Evolutionary conservation across 352 stramenopile genomes (phyloP).

Genomic region (Phytophthora aleatoria): DNA sequence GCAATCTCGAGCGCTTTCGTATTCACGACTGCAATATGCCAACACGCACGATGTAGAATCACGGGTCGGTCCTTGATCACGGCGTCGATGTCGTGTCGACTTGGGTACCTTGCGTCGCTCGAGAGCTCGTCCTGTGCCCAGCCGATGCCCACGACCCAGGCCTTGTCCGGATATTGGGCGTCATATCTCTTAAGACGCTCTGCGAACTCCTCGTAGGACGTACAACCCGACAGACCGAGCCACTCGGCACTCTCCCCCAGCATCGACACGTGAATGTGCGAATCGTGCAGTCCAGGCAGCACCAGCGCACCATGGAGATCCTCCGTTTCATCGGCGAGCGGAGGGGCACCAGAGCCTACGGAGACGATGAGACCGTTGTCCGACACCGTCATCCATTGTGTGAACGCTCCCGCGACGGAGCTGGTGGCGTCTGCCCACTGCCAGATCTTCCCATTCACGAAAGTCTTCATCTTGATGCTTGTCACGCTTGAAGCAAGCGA

Average conservation of each 20-base stretch:
- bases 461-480: slow-evolving; percentile 39
- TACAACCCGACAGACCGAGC: slow-evolving; percentile 77
- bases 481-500: not conserved
- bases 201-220: slow-evolving; percentile 76
- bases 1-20: slow-evolving; percentile 82
- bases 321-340: slow-evolving; percentile 30
- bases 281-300: slow-evolving; percentile 87
- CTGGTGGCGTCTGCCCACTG: slow-evolving; percentile 41
- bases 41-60: slow-evolving; percentile 88
- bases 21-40: slow-evolving; percentile 89
- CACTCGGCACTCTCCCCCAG: slow-evolving; percentile 85
- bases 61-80: slow-evolving; percentile 72
- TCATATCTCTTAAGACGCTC: slow-evolving; percentile 62
- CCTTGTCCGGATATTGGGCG: slow-evolving; percentile 60
- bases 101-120: slow-evolving; percentile 58
- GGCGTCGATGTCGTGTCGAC: slow-evolving; percentile 77
- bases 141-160: slow-evolving; percentile 83
- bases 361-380: slow-evolving; percentile 47
- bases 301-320: slow-evolving; percentile 68
- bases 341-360: slow-evolving; percentile 34
- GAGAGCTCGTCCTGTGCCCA: slow-evolving; percentile 89
- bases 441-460: slow-evolving; percentile 78
- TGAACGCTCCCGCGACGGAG: slow-evolving; percentile 22
- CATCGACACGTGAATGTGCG: slow-evolving; percentile 89
- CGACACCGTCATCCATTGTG: slow-evolving; percentile 66